Conservation (phyloP, 768 basidiomycete genomes). For the Cytidiella melzeri region DNA sequence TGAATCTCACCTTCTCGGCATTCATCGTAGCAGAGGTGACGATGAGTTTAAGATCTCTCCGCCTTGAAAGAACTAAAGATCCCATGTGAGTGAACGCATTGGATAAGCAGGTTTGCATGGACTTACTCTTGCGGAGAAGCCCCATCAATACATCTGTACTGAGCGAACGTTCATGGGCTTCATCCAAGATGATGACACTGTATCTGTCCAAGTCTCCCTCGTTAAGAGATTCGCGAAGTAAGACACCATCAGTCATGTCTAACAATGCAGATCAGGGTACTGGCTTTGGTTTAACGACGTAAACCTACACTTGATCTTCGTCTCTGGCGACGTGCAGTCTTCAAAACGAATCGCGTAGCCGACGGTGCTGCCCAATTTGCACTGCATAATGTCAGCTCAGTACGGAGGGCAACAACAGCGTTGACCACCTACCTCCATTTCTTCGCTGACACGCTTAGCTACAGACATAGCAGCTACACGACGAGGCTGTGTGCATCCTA, state of each 20-base stretch:
- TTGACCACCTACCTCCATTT: conserved; percentile 76
- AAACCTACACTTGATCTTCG: conserved; percentile 90
- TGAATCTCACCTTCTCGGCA: conserved; percentile 78
- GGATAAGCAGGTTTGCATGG: background rate
- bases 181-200: conserved; percentile 96
- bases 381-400: conserved; percentile 34
- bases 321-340: conserved; percentile 90
- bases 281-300: background rate
- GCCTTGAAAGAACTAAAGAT: conserved; percentile 53
- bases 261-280: conserved; percentile 2
- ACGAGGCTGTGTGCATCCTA: conserved; percentile 97
- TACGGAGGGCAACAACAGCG: conserved; percentile 5
- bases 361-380: conserved; percentile 84
- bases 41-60: conserved; percentile 91
- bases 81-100: conserved; percentile 36
- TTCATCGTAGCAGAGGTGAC: conserved; percentile 99
- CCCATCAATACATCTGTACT: conserved; percentile 99
- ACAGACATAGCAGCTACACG: conserved; percentile 99
- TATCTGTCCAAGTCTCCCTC: conserved; percentile 98
- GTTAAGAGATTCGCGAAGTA: conserved; percentile 96
- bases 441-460: conserved; percentile 99
- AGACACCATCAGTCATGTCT: conserved; percentile 99
- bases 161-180: conserved; percentile 95
- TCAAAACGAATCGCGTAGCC: conserved; percentile 99
- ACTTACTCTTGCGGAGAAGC: conserved; percentile 82